Evolutionary conservation across 2,329 filamentous ascomycete species (phyloP), one percentile per base, ranked within the genome.

Genomic region (Colletotrichum theobromicola): DNA sequence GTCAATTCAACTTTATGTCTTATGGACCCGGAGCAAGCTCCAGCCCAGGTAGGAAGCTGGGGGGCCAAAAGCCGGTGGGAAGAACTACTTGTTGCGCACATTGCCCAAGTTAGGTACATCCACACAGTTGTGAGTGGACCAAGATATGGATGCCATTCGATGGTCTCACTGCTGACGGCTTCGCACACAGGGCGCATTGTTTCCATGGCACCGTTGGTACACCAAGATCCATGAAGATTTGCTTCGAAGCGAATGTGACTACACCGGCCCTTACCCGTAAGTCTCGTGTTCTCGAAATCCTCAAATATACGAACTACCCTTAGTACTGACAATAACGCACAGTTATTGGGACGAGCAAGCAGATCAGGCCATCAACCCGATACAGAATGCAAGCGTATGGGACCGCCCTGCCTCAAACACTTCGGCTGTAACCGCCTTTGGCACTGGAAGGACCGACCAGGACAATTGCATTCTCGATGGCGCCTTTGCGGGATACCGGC

Each of bases 221-320:
- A 75, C 83, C 7, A 76, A 80, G 15, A 76, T 80, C 15, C 82
- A 84, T 65, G 82, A 84, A 62, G 26, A 75, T 13, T 74, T 79
- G 4, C 78, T 84, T 6, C 77, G 78, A 37, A 79, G 60, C 5
- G 78, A 81, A 66, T 84, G 83, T 65, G 78, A 78, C 55, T 84
- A 81, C 75, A 77, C 66, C 7, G 82, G 81, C 15, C 71, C 77
- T 6, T 83, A 84, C 62, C 82, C 83, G 61, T 80, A 82, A 68
- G 79, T 77, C 77, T 76, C 78, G 77, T 75, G 15, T 72, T 79
- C 26, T 76, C 79, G 24, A 7, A 10, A 35, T 75, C 71, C 35
- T 24, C 10, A 4, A 5, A 5, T 13, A 32, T 34, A 8, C n/a
- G 18, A 2, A 1, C 4, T 7, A 2, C 26, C 4, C 26, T 30